Conservation (phyloP, 208 protist genomes). For the Trypanosoma congolense region DNA sequence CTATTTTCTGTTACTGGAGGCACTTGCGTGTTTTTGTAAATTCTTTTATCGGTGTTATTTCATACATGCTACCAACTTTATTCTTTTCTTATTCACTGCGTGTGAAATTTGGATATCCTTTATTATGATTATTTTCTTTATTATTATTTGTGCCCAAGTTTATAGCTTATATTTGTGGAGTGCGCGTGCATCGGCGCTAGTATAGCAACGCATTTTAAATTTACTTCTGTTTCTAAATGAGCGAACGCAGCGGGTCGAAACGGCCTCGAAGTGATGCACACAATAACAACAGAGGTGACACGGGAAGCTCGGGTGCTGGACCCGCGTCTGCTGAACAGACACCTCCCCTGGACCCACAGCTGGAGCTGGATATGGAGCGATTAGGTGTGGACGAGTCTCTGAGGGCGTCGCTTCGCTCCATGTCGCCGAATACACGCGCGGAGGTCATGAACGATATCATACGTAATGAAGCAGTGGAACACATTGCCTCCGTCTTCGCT, state of each 20-base stretch:
- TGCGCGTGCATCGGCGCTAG: too few relatives aligned
- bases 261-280: conserved; percentile 9
- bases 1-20: too few relatives aligned
- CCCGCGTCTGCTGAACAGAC: neutral
- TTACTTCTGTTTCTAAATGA: conserved; percentile 8
- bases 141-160: too few relatives aligned
- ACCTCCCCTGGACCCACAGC: conserved; percentile 20
- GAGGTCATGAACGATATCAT: conserved; percentile 81
- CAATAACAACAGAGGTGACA: neutral
- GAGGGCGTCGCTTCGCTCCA: conserved; percentile 54
- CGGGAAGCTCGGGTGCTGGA: neutral
- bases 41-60: too few relatives aligned
- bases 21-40: too few relatives aligned
- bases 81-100: too few relatives aligned
- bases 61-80: too few relatives aligned
- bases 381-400: conserved; percentile 63
- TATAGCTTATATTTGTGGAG: too few relatives aligned
- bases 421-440: conserved; percentile 60
- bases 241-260: conserved; percentile 16
- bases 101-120: too few relatives aligned
- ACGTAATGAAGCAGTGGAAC: conserved; percentile 12
- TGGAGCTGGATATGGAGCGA: conserved; percentile 51
- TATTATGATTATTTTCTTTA: too few relatives aligned
- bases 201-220: conserved; percentile 1
- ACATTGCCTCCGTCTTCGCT: neutral